Percentiles rank a stretch among this genome's conserved stretches.
phyloP scores from a whole-genome alignment of 2,329 filamentous ascomycete genomes.

The Helotiales sp. region DNA sequence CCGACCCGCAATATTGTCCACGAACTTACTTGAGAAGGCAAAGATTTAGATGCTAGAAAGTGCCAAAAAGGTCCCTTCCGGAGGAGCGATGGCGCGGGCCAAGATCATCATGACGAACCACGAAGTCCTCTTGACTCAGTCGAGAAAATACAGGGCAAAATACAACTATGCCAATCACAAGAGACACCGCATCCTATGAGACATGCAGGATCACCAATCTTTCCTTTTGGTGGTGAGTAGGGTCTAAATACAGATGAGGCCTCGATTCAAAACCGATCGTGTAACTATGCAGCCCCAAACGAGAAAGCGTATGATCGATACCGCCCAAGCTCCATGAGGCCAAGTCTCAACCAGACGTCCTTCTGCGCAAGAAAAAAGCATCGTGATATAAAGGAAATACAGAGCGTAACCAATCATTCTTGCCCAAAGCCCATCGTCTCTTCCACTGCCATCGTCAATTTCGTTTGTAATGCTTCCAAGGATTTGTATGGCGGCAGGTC shows the following conservation, averaged over 20 bases:
- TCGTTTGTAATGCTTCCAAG: conserved; percentile 81
- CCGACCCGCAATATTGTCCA: not conserved
- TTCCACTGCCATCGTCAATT: conserved; percentile 95
- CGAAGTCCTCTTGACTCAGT: not conserved
- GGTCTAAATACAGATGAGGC: conserved; percentile 28
- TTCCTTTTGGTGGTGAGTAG: conserved; percentile 22
- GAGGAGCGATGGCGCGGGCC: not conserved
- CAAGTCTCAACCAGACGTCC: conserved; percentile 16
- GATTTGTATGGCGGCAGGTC: conserved; percentile 94
- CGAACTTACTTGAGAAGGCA: not conserved
- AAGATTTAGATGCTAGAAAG: not conserved
- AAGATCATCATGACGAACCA: not conserved
- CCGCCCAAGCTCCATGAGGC: conserved; percentile 11
- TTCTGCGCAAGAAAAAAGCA: conserved; percentile 34
- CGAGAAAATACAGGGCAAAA: not conserved
- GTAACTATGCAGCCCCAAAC: conserved; percentile 24
- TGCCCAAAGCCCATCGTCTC: conserved; percentile 99
- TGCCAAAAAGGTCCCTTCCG: not conserved
- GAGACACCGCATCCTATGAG: not conserved
- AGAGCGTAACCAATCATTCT: conserved; percentile 61
- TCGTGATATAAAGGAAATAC: conserved; percentile 30
- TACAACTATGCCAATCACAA: conserved; percentile 1
- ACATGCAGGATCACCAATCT: conserved; percentile 15
- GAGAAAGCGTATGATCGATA: conserved; percentile 1
- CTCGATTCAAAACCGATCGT: conserved; percentile 26